Evolutionary conservation across 2,329 filamentous ascomycete genomes (phyloP).

Genomic region (Diaporthe sp.): DNA sequence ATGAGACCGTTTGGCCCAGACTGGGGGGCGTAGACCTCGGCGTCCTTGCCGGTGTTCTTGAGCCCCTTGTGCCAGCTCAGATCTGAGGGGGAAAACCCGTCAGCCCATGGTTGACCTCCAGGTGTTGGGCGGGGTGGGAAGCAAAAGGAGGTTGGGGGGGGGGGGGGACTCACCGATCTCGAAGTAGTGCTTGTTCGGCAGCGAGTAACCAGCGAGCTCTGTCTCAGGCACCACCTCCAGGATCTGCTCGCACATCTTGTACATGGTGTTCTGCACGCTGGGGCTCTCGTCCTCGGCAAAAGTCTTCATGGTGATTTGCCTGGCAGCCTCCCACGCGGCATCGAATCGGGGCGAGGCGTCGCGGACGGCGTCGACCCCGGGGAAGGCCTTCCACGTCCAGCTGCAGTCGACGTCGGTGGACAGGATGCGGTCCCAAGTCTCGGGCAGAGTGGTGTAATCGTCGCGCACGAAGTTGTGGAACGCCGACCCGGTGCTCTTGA

Average conservation of each 20-base stretch:
- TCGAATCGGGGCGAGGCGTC: conserved; percentile 76
- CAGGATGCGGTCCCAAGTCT: conserved; percentile 95
- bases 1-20: conserved; percentile 95
- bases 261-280: conserved; percentile 97
- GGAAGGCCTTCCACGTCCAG: conserved; percentile 87
- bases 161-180: conserved; percentile 78
- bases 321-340: conserved; percentile 79
- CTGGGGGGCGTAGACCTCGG: conserved; percentile 95
- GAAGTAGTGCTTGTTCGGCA: conserved; percentile 99
- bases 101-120: background rate
- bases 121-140: background rate
- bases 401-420: conserved; percentile 90
- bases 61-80: conserved; percentile 95
- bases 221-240: conserved; percentile 79
- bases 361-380: conserved; percentile 74
- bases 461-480: conserved; percentile 96
- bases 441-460: conserved; percentile 89
- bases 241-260: conserved; percentile 95
- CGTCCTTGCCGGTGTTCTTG: conserved; percentile 95
- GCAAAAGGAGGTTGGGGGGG: background rate
- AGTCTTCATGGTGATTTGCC: conserved; percentile 86
- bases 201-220: conserved; percentile 79
- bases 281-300: conserved; percentile 93
- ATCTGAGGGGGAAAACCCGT: conserved; percentile 62
- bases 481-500: conserved; percentile 96